phyloP scores from a whole-genome alignment of 2,329 filamentous ascomycete species.

The Pyrenochaeta sp. region DNA sequence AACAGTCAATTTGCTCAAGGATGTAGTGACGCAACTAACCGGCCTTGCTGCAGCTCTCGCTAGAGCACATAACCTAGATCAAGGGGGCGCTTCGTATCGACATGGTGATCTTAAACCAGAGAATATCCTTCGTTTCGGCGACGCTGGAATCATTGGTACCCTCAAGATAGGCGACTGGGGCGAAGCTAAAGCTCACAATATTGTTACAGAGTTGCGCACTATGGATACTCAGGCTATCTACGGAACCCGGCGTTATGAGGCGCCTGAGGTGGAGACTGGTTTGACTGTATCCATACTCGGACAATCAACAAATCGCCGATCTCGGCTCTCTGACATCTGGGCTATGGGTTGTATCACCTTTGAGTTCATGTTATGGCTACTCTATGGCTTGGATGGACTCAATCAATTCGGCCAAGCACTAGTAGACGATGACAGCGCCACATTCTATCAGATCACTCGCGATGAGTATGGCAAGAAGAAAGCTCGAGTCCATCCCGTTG shows the following conservation, averaged over 20 bases:
- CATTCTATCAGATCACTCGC: conserved; percentile 7
- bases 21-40: background rate
- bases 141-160: background rate
- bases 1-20: background rate
- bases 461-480: background rate
- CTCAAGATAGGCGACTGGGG: conserved; percentile 30
- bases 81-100: background rate
- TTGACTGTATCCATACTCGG: background rate
- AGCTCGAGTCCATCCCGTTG: background rate
- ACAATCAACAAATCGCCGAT: background rate
- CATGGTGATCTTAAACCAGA: conserved; percentile 38
- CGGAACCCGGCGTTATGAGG: conserved; percentile 25
- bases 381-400: conserved; percentile 23
- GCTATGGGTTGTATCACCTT: conserved; percentile 38
- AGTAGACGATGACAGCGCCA: background rate
- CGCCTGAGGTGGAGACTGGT: conserved; percentile 14
- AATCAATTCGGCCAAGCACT: background rate
- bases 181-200: conserved; percentile 15
- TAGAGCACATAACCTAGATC: background rate
- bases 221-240: conserved; percentile 10
- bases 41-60: background rate
- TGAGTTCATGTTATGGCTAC: conserved; percentile 34
- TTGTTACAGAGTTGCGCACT: conserved; percentile 3
- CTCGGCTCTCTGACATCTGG: conserved; percentile 34
- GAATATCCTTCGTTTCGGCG: conserved; percentile 28